Base-by-base conservation (phyloP, 768 basidiomycete species). In the Leucocoprinus sp. region DNA sequence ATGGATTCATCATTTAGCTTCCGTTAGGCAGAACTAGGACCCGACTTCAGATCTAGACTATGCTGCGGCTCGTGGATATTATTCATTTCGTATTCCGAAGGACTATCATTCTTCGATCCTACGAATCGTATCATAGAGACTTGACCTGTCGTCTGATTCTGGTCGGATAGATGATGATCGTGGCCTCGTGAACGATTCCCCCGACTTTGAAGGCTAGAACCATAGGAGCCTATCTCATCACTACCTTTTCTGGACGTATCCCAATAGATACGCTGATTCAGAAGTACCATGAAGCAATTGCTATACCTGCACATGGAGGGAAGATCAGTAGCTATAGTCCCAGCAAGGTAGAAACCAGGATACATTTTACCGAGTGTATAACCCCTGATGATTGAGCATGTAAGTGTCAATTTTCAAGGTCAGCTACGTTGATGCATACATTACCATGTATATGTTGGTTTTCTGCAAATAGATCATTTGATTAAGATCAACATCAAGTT, bases 271-370 rank as follows among this genome's bases (percentile, higher is more conserved):
- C 45, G 45, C 17, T 46, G 45, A 15, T 46, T 46, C 3, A 46
- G 28, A 22, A 47, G 33, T 15, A 47, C 45, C 45, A 47, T 47
- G 23, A 47, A 47, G n/a, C 38, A 40, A 39, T 46, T 46, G 37
- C 37, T 46, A 15, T 46, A 46, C 21, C 45, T 46, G 18, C 15
- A 15, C 19, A 7, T 8, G 37, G 17, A 11, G 12, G 28, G 4
- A 17, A 8, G 3, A 17, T 26, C 24, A 37, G 9, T 14, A 2
- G 5, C 11, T 35, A 11, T 27, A 11, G 11, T 5, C 11, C 11
- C 11, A 27, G 5, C 5, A 27, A 27, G 26, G 26, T 27, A 27
- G 26, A 5, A 11, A 27, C 11, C 11, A 11, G 11, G 5, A 17
- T 17, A 45, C 43, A 45, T 19, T 37, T 45, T 45, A 24, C 43